Base-by-base conservation (phyloP, 352 stramenopile genomes). In the Globisporangium orthogonon region DNA sequence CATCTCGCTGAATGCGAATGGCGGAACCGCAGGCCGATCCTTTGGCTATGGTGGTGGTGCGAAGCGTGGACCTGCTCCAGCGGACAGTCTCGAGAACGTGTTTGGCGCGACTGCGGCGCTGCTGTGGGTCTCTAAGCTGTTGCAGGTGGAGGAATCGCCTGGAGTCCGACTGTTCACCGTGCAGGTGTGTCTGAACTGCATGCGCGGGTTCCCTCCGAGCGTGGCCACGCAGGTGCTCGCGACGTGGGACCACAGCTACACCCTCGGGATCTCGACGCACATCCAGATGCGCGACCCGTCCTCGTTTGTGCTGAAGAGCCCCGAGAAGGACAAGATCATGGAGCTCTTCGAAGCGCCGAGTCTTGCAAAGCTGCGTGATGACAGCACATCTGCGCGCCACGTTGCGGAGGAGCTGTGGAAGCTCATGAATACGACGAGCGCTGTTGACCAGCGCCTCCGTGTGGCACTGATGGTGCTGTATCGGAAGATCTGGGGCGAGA, bases 181-280 rank as follows among this genome's bases (percentile, higher is more conserved):
- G 14, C 82, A 94, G 58, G 82, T 89, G 52, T 91, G 79, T 44
- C 62, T 92, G 2, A 91, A 94, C 56, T 92, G 84, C 58, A 71
- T 94, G 51, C 79, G 78, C 37, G 82, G 84, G 1, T 92, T 92
- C 51, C 84, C 84, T 4, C 78, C 82, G 7, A 69, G 70, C 39
- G 73, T 90, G 2, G 83, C 76, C 11, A 82, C 83, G 31, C 72
- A 91, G 53, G 82, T 94, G 13, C 66, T 94, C 40, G 80, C 84
- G 4, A 91, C 84, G 15, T 89, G 74, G 70, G 84, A 94, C 46
- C 82, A 94, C 63, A 86, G 78, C 63, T 88, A 92, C 62, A 94
- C 84, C 29, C 60, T 94, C 11, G 73, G 68, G 31, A 60, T 87
- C 30, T 87, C 86, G 78, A 81, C 69, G 44, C 60, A 73, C 50